Evolutionary conservation across 2,329 filamentous ascomycete species (phyloP).

Genomic region (Fusarium lateritium): DNA sequence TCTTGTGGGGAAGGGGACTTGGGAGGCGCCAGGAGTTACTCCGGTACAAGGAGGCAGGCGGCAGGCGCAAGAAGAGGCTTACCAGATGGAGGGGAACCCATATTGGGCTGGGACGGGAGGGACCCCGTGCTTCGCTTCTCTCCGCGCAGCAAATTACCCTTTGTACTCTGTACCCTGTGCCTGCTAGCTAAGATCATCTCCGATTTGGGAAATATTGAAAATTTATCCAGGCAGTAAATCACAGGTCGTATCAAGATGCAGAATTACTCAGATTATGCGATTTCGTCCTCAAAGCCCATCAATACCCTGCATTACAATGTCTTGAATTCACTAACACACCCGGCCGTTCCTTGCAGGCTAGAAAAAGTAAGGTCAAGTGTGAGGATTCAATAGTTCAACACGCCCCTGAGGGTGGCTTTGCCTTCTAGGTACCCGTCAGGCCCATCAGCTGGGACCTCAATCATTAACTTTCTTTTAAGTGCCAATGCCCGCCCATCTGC

Average conservation of each 20-base stretch:
- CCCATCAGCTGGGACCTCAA: neutral
- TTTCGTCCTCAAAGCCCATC: neutral
- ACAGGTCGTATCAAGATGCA: no score
- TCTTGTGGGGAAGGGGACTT: conserved; percentile 4
- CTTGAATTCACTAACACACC: conserved; percentile 19
- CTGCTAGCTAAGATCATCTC: conserved; percentile 11
- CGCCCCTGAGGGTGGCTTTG: conserved; percentile 14
- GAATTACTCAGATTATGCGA: no score
- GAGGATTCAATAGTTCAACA: conserved; percentile 6
- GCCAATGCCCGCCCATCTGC: neutral
- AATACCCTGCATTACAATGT: conserved; percentile 26
- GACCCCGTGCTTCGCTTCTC: conserved; percentile 23
- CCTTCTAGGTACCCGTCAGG: neutral
- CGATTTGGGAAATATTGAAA: conserved; percentile 5
- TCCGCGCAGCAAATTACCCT: conserved; percentile 8
- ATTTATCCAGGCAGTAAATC: conserved; percentile 6
- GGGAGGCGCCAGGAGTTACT: conserved; percentile 17
- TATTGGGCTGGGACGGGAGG: conserved; percentile 2
- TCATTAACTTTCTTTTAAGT: conserved; percentile 3
- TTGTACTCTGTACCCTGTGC: conserved; percentile 1
- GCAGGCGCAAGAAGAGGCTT: conserved; percentile 6
- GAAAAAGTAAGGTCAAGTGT: conserved; percentile 14
- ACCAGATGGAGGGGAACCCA: conserved; percentile 2
- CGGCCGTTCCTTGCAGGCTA: conserved; percentile 25
- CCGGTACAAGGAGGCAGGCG: conserved; percentile 9